Evolutionary conservation across 139 green algal genomes (phyloP).

Genomic region (Medakamo hakoo): DNA sequence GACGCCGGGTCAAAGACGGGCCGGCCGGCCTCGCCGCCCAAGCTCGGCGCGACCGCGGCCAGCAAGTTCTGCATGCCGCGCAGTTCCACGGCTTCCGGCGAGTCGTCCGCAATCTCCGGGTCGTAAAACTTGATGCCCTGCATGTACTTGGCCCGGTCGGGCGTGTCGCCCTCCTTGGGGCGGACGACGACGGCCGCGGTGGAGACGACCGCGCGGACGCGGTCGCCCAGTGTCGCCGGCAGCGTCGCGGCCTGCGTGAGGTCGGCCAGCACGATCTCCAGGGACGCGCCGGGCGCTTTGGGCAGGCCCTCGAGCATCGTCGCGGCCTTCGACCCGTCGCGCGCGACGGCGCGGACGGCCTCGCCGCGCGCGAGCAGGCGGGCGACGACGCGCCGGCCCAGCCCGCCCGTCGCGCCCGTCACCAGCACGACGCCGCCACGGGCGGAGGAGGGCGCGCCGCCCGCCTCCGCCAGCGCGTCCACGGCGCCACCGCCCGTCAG

Average conservation of each 20-base stretch:
- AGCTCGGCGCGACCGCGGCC: conserved; percentile 6
- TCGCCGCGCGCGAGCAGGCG: conserved; percentile 38
- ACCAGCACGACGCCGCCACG: conserved; percentile 12
- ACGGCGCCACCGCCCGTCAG: not conserved
- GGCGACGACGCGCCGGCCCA: conserved; percentile 61
- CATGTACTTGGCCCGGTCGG: conserved; percentile 65
- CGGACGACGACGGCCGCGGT: conserved; percentile 40
- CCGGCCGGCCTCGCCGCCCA: conserved; percentile 13
- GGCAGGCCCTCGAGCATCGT: conserved; percentile 33
- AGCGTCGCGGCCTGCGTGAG: conserved; percentile 57
- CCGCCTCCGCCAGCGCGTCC: not conserved
- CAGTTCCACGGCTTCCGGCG: conserved; percentile 45
- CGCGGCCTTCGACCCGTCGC: conserved; percentile 40
- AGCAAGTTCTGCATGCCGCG: conserved; percentile 36
- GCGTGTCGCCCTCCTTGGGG: conserved; percentile 76
- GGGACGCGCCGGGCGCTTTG: conserved; percentile 17
- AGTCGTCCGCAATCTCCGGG: conserved; percentile 57
- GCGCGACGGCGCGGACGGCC: conserved; percentile 55
- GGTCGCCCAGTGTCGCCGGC: conserved; percentile 47
- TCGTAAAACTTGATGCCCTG: conserved; percentile 83
- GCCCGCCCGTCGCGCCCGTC: conserved; percentile 65
- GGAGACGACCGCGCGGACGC: conserved; percentile 44
- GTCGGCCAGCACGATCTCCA: conserved; percentile 66
- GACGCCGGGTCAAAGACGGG: conserved; percentile 11
- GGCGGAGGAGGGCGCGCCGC: not conserved